phyloP scores from a whole-genome alignment of 1,139 yeast genomes.

The Pichia sp. region DNA sequence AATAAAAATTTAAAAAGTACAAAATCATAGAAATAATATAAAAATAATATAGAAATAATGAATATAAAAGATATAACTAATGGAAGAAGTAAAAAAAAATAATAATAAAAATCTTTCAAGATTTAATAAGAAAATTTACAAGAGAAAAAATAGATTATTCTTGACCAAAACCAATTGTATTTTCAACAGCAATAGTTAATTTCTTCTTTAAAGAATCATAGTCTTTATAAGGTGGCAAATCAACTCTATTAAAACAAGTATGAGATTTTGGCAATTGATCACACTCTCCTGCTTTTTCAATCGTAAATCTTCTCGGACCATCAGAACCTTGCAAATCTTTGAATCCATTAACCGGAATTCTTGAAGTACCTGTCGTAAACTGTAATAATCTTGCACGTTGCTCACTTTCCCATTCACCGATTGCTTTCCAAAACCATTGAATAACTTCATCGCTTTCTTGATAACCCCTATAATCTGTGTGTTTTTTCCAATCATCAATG shows the following conservation, averaged over 20 bases:
- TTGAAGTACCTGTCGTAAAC: constrained; percentile 96
- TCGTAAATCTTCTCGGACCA: constrained; percentile 97
- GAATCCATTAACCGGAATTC: constrained; percentile 98
- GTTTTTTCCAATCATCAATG: constrained; percentile 97
- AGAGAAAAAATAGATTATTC: constrained; percentile 39
- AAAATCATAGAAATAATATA: no score
- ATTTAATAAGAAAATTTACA: no score
- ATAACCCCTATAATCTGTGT: constrained; percentile 96
- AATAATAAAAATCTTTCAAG: no score
- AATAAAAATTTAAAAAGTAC: no score
- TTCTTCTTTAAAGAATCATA: constrained; percentile 55
- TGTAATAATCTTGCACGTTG: constrained; percentile 92
- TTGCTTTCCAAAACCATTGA: constrained; percentile 97
- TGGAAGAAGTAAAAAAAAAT: no score
- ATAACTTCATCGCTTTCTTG: constrained; percentile 94
- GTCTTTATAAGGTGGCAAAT: constrained; percentile 55
- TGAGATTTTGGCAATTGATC: constrained; percentile 94
- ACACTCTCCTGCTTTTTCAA: constrained; percentile 94
- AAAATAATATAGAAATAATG: no score
- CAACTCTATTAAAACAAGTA: constrained; percentile 63
- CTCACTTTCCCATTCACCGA: constrained; percentile 91
- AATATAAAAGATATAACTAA: no score
- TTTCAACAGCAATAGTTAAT: constrained; percentile 58
- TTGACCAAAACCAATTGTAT: constrained; percentile 80
- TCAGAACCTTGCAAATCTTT: constrained; percentile 97